These are phyloP conservation scores for Tolypocladium nubicola DNA, from an alignment of 2,329 filamentous ascomycete genomes.

Conservation along the genomic window DNA sequence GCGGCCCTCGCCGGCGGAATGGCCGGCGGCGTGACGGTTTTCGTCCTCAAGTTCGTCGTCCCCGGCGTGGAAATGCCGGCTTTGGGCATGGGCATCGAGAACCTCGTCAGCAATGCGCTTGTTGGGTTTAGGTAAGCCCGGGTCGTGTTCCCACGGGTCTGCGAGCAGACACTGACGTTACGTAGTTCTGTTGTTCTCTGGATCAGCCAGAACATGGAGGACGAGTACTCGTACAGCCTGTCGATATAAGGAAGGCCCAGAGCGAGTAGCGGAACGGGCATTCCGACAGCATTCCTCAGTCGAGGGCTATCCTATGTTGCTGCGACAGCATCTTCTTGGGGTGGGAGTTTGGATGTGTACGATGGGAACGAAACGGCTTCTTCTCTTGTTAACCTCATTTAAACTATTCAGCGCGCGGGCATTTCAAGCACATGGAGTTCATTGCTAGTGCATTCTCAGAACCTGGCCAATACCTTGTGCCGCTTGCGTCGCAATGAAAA, in stretches of 20 bases:
- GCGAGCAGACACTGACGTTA: slow-evolving; percentile 5
- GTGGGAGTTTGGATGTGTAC: not conserved
- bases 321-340: not conserved
- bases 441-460: not conserved
- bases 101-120: slow-evolving; percentile 53
- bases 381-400: not conserved
- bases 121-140: slow-evolving; percentile 46
- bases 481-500: not conserved
- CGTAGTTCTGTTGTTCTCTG: slow-evolving; percentile 52
- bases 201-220: slow-evolving; percentile 64
- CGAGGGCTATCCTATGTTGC: not conserved
- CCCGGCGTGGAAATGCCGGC: slow-evolving; percentile 47
- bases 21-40: slow-evolving; percentile 58
- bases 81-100: slow-evolving; percentile 54
- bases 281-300: not conserved
- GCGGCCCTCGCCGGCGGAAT: slow-evolving; percentile 55
- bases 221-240: slow-evolving; percentile 60
- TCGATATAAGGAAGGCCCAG: slow-evolving; percentile 26
- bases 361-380: not conserved
- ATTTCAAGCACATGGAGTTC: not conserved
- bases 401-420: not conserved
- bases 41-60: slow-evolving; percentile 55
- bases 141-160: not conserved
- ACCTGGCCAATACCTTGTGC: not conserved
- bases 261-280: not conserved